Base-by-base conservation (phyloP, 805 yeast species). In the Hanseniaspora singularis region DNA sequence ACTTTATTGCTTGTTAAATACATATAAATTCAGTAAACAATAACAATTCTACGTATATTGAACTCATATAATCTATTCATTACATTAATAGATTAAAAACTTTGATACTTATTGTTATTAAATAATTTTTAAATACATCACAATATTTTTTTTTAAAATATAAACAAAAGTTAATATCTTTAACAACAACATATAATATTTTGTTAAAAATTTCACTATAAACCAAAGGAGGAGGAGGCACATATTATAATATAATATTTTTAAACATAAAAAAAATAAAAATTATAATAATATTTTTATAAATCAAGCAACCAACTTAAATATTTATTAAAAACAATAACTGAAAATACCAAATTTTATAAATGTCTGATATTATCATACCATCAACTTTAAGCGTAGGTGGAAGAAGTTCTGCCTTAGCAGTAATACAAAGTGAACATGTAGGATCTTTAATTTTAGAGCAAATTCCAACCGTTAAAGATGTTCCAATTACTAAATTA, bases 341-440 rank as follows among this genome's bases (percentile, higher is more conserved):
- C 11, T 8, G 11, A 26, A 26, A 26, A 26, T 26, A 26, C 7
- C 7, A 26, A 11, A 26, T 8, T 8, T 8, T 11, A 26, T 7
- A 12, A 18, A 40, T 34, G 39, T 22, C 38, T 33, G 36, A 46
- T 36, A 9, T 18, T 9, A 19, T 26, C 22, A 26, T 41, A 14
- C 50, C 50, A 16, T 20, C 54, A 31, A 55, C 49, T 26, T 52
- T 64, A 45, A 61, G 59, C 43, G 80, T 92, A 24, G 98, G 97
- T 30, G 95, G 97, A 22, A 76, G 98, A 62, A 80, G 81, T 62
- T 85, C 95, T 16, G 71, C 74, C 55, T 69, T 92, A 53, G 98
- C 98, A 1, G 86, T 92, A 14, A 74, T 75, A 4, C 98, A 92
- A 70, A 74, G 86, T 34, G 81, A 83, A 57, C 74, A 75, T 39